A percentile compares a stretch with the other conserved stretches of the same genome.
Conservation (phyloP, 2,329 filamentous ascomycete species). For the Orbilia javanica region DNA sequence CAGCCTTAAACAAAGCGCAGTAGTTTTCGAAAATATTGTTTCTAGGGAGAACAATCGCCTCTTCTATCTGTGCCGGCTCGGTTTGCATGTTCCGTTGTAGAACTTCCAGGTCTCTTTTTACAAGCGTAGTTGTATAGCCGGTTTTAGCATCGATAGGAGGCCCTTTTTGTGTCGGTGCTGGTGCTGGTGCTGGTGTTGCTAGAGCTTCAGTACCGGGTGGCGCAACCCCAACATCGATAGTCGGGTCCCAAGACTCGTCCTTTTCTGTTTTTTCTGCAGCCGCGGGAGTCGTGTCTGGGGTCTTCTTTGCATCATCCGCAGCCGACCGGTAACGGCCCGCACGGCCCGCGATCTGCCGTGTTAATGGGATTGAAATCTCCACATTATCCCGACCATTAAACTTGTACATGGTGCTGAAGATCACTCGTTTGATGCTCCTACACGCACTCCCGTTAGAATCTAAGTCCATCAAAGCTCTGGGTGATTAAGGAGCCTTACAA, state of each 20-base stretch:
- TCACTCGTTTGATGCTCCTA: conserved; percentile 83
- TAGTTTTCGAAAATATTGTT: conserved; percentile 79
- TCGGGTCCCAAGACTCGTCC: conserved; percentile 58
- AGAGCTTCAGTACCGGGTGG: conserved; percentile 78
- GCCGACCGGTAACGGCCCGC: conserved; percentile 88
- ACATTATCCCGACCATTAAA: conserved; percentile 73
- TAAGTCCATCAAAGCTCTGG: neutral
- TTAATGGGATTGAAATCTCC: conserved; percentile 77
- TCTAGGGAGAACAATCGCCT: conserved; percentile 78
- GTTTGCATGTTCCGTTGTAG: conserved; percentile 40
- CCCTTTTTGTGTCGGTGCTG: neutral
- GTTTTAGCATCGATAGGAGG: conserved; percentile 37
- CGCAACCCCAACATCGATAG: conserved; percentile 33
- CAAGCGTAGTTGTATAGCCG: conserved; percentile 44
- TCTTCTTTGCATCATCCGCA: conserved; percentile 63
- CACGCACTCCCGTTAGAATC: conserved; percentile 28
- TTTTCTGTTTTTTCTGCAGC: conserved; percentile 47
- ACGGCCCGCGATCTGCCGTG: conserved; percentile 95
- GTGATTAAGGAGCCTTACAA: conserved; percentile 70
- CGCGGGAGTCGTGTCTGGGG: conserved; percentile 65
- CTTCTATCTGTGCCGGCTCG: conserved; percentile 70
- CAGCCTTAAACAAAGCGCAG: conserved; percentile 81
- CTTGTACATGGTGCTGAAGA: conserved; percentile 85
- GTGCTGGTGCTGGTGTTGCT: conserved; percentile 66
- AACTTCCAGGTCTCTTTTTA: conserved; percentile 24